Base-by-base conservation (phyloP, 192 early-diverging fungal species). In the Entrophospora sp. region DNA sequence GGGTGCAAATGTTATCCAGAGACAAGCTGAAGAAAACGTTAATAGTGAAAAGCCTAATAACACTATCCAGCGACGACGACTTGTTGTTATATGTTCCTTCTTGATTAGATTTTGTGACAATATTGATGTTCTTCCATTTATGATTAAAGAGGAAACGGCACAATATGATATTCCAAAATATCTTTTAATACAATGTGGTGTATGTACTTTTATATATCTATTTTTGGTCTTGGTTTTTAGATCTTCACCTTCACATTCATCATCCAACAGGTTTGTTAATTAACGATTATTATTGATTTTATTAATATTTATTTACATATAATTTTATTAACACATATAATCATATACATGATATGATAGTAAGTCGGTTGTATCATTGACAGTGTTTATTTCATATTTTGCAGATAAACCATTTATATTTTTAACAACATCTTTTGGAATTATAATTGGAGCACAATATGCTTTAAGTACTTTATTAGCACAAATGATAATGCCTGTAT, bases 1-100 rank as follows among this genome's bases (percentile, higher is more conserved):
- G 5, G 77, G 77, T 9, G 74, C 69, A 58, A 78, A 78, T 7
- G 77, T 73, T 13, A 78, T 75, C 77, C 77, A 78, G 56, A 76
- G 61, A 38, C 70, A 48, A 6, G 71, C 71, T 35, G 46, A 73
- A 24, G 71, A 67, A 42, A 78, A 75, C 1, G 71, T 71, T 37
- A 76, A 65, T 1, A 71, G 22, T 5, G 71, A 78, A 56, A 78
- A 75, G 10, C 73, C 60, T 28, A 72, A 59, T 20, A 77, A 45
- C n/a, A 77, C 62, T 36, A 69, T 37, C 64, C 70, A 74, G 37
- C 75, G 73, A 46, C n/a, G n/a, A n/a, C n/a, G n/a, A n/a, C n/a
- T n/a, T n/a, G n/a, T n/a, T n/a, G n/a, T n/a, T n/a, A n/a, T n/a
- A n/a, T n/a, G n/a, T n/a, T n/a, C n/a, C n/a, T n/a, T n/a, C n/a